A percentile compares a stretch with the other conserved stretches of the same genome.
phyloP scores from a whole-genome alignment of 495 filamentous ascomycete species.

The Hypomontagnella submonticulosa region DNA sequence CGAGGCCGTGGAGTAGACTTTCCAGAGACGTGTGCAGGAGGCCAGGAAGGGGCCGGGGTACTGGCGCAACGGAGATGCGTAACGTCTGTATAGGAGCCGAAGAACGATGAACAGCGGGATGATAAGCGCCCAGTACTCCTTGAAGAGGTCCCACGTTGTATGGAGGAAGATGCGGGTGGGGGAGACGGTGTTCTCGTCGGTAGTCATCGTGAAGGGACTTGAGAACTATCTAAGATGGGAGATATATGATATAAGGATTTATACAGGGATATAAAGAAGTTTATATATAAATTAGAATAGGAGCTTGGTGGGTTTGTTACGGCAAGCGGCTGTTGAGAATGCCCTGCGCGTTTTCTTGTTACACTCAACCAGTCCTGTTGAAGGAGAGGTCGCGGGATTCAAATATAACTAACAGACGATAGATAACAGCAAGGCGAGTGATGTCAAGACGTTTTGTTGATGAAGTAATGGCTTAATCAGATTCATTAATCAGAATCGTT shows the following conservation, averaged over 20 bases:
- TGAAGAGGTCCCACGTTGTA: conserved; percentile 44
- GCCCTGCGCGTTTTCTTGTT: conserved; percentile 26
- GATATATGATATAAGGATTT: background rate
- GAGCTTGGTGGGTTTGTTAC: conserved; percentile 5
- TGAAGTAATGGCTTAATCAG: conserved; percentile 38
- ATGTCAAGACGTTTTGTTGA: conserved; percentile 23
- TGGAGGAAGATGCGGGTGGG: conserved; percentile 45
- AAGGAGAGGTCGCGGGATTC: conserved; percentile 38
- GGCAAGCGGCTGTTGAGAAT: conserved; percentile 24
- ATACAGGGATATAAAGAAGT: conserved; percentile 5
- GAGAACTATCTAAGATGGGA: background rate
- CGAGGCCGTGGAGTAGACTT: conserved; percentile 50
- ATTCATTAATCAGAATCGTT: conserved; percentile 37
- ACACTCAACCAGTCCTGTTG: conserved; percentile 42
- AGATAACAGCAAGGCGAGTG: conserved; percentile 23
- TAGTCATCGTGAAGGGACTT: conserved; percentile 39
- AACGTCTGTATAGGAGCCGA: conserved; percentile 54
- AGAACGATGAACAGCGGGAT: conserved; percentile 46
- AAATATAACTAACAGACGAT: conserved; percentile 32
- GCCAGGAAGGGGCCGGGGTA: conserved; percentile 64
- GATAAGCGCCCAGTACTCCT: conserved; percentile 51
- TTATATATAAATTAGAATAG: conserved; percentile 1
- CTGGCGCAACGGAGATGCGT: conserved; percentile 57
- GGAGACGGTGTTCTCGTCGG: conserved; percentile 44
- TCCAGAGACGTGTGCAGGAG: conserved; percentile 60